These are phyloP conservation scores for Trichocomaceae sp. DNA, from an alignment of 2,329 filamentous ascomycete species.

Conservation along the genomic window DNA sequence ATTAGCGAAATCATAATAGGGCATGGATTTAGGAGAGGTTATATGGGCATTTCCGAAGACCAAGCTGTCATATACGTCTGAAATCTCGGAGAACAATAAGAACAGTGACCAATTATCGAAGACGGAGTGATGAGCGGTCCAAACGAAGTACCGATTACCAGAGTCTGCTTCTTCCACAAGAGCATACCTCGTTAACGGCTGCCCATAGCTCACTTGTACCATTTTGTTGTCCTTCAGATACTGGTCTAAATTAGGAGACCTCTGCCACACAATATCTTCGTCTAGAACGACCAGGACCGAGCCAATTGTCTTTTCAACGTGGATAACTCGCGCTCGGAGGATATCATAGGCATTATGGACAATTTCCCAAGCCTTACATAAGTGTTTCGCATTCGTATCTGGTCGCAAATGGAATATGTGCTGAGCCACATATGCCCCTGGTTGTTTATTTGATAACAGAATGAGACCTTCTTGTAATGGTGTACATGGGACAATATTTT, in stretches of 20 bases:
- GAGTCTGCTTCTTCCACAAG: neutral
- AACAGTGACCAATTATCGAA: conserved; percentile 34
- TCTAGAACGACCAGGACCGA: conserved; percentile 10
- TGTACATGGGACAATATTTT: conserved; percentile 39
- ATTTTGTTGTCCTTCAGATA: neutral
- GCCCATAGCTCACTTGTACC: neutral
- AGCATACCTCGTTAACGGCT: conserved; percentile 12
- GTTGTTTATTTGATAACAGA: conserved; percentile 39
- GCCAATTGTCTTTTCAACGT: conserved; percentile 33
- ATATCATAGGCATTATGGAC: neutral
- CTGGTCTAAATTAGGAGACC: neutral
- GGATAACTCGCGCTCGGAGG: conserved; percentile 20
- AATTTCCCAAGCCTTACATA: conserved; percentile 22
- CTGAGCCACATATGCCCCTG: conserved; percentile 41
- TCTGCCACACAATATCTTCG: neutral
- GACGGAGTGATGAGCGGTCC: conserved; percentile 38
- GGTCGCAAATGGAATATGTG: conserved; percentile 33
- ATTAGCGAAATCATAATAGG: neutral
- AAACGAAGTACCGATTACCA: conserved; percentile 25
- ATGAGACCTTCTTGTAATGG: conserved; percentile 39
- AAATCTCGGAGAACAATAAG: conserved; percentile 1
- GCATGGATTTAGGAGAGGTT: neutral
- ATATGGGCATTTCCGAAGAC: neutral
- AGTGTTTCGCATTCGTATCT: conserved; percentile 30
- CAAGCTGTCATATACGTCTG: neutral